Conservation (phyloP, 352 stramenopile species). For the Globisporangium nagaii region DNA sequence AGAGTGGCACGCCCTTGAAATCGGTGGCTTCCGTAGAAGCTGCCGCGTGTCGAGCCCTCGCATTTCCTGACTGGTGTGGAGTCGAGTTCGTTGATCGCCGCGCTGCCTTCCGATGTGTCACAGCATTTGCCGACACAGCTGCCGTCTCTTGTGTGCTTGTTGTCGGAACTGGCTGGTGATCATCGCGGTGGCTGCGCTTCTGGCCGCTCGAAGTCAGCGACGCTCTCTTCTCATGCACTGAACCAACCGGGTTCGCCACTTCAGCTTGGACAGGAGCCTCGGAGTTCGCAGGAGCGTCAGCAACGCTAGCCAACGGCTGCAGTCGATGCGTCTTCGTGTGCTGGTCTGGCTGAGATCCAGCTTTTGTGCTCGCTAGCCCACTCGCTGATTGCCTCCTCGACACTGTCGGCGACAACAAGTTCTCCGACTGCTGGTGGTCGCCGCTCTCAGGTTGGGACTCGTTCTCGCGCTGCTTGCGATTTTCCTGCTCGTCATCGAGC, state of each 20-base stretch:
- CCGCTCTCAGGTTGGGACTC: background rate
- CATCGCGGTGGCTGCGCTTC: background rate
- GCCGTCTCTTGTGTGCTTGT: background rate
- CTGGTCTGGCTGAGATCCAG: background rate
- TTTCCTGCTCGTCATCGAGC: background rate
- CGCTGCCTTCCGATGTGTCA: background rate
- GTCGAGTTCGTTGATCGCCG: background rate
- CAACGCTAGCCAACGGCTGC: background rate
- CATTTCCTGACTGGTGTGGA: background rate
- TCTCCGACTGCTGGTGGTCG: background rate
- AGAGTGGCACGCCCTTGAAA: conserved; percentile 5
- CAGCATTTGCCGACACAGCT: background rate
- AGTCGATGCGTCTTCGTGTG: background rate
- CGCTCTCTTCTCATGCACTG: background rate
- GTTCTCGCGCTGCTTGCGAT: background rate
- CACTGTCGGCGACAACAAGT: conserved; percentile 1
- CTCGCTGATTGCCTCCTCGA: background rate
- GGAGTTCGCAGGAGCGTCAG: background rate
- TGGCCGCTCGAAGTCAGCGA: background rate
- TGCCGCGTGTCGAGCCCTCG: background rate
- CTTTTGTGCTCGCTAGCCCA: background rate
- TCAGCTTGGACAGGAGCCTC: background rate
- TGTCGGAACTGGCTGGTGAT: background rate
- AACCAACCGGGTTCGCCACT: background rate
- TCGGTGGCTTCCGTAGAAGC: background rate